Conservation (phyloP, 257 asterid species). For the Plantago ovata region DNA sequence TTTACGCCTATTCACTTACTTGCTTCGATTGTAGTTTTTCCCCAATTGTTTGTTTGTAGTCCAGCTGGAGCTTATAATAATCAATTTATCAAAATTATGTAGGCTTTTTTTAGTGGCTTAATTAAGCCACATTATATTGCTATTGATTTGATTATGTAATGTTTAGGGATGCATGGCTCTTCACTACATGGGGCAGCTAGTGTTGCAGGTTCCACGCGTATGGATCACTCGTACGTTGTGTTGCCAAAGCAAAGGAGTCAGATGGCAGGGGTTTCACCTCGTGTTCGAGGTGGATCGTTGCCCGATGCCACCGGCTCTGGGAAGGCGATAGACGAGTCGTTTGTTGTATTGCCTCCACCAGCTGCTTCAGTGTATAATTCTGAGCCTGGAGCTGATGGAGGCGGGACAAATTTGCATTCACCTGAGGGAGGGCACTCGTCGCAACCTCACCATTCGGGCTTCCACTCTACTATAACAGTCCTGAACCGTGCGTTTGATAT, state of each 20-base stretch:
- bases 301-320: conserved; percentile 66
- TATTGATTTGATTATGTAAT: conserved; percentile 23
- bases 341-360: conserved; percentile 96
- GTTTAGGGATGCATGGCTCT: conserved; percentile 80
- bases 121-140: background rate
- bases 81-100: too few relatives aligned
- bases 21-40: too few relatives aligned
- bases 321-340: conserved; percentile 90
- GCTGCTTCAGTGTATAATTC: conserved; percentile 91
- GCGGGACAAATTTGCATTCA: conserved; percentile 49
- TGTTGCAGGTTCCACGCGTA: conserved; percentile 60
- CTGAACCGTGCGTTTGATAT: conserved; percentile 91
- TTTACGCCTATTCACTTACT: too few relatives aligned
- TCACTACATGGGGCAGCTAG: conserved; percentile 59
- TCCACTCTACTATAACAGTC: conserved; percentile 82
- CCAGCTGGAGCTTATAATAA: background rate
- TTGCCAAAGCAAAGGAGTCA: conserved; percentile 83
- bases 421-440: conserved; percentile 52
- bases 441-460: conserved; percentile 76
- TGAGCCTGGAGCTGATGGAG: conserved; percentile 70
- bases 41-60: too few relatives aligned
- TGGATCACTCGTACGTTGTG: conserved; percentile 86
- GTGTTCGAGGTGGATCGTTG: conserved; percentile 55
- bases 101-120: background rate
- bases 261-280: conserved; percentile 53